Percentiles rank a stretch among this genome's conserved stretches.
Evolutionary conservation across 1,284 basidiomycete species (phyloP).

Genomic region (Austroboletus niveus): DNA sequence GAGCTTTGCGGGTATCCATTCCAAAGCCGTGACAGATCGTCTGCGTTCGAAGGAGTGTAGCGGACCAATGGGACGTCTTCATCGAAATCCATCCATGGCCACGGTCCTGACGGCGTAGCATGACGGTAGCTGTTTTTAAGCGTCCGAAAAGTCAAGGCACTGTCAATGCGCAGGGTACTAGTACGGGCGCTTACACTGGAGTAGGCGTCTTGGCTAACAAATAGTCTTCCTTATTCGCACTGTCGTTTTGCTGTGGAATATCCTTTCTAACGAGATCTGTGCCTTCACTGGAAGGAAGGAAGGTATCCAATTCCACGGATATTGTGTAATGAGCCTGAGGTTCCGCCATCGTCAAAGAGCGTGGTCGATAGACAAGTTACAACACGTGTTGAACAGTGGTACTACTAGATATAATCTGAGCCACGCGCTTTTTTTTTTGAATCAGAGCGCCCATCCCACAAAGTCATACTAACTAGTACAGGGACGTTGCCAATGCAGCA

Average conservation of each 20-base stretch:
- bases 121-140: constrained; percentile 29
- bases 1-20: constrained; percentile 47
- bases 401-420: not conserved
- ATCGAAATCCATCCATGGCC: constrained; percentile 38
- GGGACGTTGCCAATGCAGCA: not conserved
- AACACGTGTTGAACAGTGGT: constrained; percentile 2
- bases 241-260: not conserved
- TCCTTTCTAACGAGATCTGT: not conserved
- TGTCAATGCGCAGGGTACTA: not conserved
- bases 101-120: constrained; percentile 32
- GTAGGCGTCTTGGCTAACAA: constrained; percentile 20
- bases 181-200: constrained; percentile 18
- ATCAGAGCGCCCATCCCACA: too few species aligned
- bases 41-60: not conserved
- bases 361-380: not conserved
- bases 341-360: constrained; percentile 7
- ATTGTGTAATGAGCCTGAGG: constrained; percentile 11
- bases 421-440: too few species aligned
- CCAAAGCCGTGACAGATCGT: constrained; percentile 29
- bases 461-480: too few species aligned
- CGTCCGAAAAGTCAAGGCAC: not conserved
- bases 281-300: not conserved
- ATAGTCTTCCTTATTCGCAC: not conserved
- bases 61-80: constrained; percentile 21
- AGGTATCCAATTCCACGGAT: constrained; percentile 16